Evolutionary conservation across 116 monocot genomes (phyloP), one percentile per base, ranked within the genome.

Genomic region (Thalassia testudinum): DNA sequence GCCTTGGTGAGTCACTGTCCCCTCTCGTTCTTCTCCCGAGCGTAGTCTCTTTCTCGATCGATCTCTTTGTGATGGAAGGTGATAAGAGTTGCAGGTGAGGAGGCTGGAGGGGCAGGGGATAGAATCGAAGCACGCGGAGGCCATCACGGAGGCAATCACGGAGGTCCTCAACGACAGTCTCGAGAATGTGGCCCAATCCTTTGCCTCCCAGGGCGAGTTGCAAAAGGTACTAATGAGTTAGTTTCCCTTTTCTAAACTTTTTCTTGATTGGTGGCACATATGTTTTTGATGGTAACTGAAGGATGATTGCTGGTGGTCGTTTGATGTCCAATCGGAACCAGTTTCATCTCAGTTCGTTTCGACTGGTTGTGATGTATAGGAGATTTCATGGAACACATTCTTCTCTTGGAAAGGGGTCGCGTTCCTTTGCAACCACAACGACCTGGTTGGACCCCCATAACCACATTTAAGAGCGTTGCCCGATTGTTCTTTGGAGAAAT

Each of bases 121-220:
- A 21, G 67, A 70, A 0, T 71, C 71, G 38, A 74, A 71, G 54
- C 82, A 78, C 21, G 82, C 82, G 0, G 74, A 77, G 70, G 82
- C 67, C 24, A 70, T 82, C 49, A 77, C 77, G 19, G 62, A 70
- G 12, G 67, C 70, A 8, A 77, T 82, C 53, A 74, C 70, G 0
- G 70, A 77, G 54, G 82, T 71, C 18, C 59, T 77, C 21, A 77
- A 68, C 51, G 78, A 77, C 49, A 73, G 77, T 51, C 42, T 77
- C 21, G 74, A 77, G 63, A 82, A 63, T 51, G 73, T 73, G 43
- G 62, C 77, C 8, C 72, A 72, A 40, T 74, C 70, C 8, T 77
- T 77, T 16, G 70, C 74, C 23, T 67, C 82, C 16, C 77, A 71
- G 52, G 74, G 56, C 12, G 82, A 82, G 60, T 70, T 77, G 62